Conservation (phyloP, 2,329 filamentous ascomycete species). For the Fusarium chuoi region DNA sequence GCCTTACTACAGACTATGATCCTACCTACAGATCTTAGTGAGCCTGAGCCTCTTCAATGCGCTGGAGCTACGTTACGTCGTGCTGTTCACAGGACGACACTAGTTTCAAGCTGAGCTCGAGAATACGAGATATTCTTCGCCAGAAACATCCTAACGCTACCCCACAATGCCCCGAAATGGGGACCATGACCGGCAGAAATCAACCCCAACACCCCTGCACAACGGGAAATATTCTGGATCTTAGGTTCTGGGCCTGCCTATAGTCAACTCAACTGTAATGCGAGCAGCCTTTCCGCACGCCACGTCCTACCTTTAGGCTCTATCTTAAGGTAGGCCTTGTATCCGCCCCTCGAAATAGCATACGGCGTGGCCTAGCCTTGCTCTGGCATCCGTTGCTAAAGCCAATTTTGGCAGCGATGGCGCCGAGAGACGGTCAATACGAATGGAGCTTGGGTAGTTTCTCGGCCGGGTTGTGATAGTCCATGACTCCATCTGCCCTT, state of each 20-base stretch:
- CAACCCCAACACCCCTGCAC: not conserved
- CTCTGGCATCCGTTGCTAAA: not conserved
- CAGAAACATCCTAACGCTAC: constrained; percentile 23
- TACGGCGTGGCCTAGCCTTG: constrained; percentile 24
- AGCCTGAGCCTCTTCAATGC: not conserved
- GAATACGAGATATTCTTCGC: constrained; percentile 37
- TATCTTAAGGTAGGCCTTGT: not conserved
- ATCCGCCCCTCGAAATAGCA: constrained; percentile 34
- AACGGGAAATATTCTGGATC: constrained; percentile 32
- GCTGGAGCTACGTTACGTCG: constrained; percentile 29
- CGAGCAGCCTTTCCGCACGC: not conserved
- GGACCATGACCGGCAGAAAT: constrained; percentile 17
- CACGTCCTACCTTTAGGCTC: not conserved
- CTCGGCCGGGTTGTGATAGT: not conserved
- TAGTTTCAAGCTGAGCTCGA: constrained; percentile 13
- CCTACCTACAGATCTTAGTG: not conserved
- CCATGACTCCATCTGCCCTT: not conserved
- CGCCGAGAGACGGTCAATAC: not conserved
- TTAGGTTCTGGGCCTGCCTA: constrained; percentile 20
- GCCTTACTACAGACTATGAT: not conserved
- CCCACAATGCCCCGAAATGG: constrained; percentile 34
- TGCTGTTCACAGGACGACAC: constrained; percentile 6
- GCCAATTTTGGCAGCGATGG: not conserved
- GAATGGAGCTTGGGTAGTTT: not conserved
- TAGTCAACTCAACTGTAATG: not conserved